These are phyloP conservation scores for Chrysanthemum makinoi DNA, from an alignment of 129 eudicot genomes.

Conservation along the genomic window DNA sequence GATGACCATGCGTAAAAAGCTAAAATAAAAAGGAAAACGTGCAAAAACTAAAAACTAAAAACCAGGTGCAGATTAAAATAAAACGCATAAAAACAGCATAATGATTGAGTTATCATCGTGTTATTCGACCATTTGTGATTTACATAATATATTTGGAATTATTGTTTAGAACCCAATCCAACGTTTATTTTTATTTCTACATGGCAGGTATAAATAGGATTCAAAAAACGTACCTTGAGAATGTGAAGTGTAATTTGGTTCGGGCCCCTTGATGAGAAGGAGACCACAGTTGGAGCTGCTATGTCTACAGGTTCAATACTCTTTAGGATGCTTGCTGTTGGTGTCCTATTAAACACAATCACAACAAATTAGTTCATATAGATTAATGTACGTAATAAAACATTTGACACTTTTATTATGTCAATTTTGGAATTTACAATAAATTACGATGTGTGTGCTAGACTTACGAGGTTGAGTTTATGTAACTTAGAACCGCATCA, in stretches of 20 bases:
- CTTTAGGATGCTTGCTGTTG: slow-evolving; percentile 41
- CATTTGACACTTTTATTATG: background rate
- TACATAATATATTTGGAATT: too few species aligned
- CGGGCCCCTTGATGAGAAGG: slow-evolving; percentile 84
- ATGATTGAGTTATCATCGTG: too few species aligned
- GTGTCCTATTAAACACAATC: slow-evolving; percentile 19
- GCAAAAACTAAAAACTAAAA: too few species aligned
- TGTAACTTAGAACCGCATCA: slow-evolving; percentile 26
- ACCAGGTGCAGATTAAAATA: too few species aligned
- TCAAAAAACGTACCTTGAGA: slow-evolving; percentile 46
- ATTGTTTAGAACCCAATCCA: too few species aligned
- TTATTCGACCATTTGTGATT: too few species aligned
- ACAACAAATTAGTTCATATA: background rate
- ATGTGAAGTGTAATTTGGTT: slow-evolving; percentile 52
- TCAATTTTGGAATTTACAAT: background rate
- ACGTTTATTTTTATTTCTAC: too few species aligned
- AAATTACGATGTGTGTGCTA: background rate
- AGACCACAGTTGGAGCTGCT: slow-evolving; percentile 59
- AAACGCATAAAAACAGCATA: too few species aligned
- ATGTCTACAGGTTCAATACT: slow-evolving; percentile 34
- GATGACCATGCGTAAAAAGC: too few species aligned
- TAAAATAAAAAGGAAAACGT: too few species aligned
- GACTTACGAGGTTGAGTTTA: slow-evolving; percentile 39
- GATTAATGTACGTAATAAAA: too few species aligned
- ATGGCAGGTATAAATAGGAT: background rate